A percentile compares a stretch with the other conserved stretches of the same genome.
Evolutionary conservation across 2,329 filamentous ascomycete genomes (phyloP).

Genomic region (Venturia oleaginea): DNA sequence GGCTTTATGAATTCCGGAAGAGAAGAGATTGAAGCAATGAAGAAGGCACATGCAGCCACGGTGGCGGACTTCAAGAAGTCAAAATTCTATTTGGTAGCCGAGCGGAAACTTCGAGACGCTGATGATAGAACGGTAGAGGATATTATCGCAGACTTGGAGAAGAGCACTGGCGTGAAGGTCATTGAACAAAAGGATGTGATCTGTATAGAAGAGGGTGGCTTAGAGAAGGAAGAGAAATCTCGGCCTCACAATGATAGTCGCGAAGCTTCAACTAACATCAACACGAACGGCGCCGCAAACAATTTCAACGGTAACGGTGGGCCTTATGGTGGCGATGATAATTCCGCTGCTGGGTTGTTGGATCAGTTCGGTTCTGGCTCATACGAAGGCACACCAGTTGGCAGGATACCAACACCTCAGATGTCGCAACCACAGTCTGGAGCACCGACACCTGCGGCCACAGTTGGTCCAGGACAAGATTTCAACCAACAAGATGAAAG

Average conservation of each 20-base stretch:
- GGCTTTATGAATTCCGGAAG: slow-evolving; percentile 65
- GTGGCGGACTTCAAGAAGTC: slow-evolving; percentile 66
- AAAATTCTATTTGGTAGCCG: slow-evolving; percentile 61
- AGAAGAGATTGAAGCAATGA: slow-evolving; percentile 77
- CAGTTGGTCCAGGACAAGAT: slow-evolving; percentile 41
- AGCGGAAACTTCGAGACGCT: slow-evolving; percentile 51
- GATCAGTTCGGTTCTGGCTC: slow-evolving; percentile 60
- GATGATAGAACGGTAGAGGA: slow-evolving; percentile 42
- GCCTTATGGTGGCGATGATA: slow-evolving; percentile 16
- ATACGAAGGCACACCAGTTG: slow-evolving; percentile 50
- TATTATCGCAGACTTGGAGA: slow-evolving; percentile 67
- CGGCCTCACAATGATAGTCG: slow-evolving; percentile 14
- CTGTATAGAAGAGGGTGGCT: slow-evolving; percentile 70
- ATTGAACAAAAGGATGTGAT: slow-evolving; percentile 54
- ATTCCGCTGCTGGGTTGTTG: slow-evolving; percentile 50
- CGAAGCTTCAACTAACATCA: neutral
- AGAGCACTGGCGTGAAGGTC: slow-evolving; percentile 57
- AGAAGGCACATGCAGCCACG: slow-evolving; percentile 64
- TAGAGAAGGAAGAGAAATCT: slow-evolving; percentile 44
- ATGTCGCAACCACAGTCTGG: slow-evolving; percentile 37
- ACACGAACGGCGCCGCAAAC: slow-evolving; percentile 14
- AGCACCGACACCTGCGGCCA: slow-evolving; percentile 45
- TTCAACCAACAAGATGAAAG: slow-evolving; percentile 13
- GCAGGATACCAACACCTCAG: slow-evolving; percentile 51
- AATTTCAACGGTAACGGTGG: slow-evolving; percentile 12